These are phyloP conservation scores for Poa pratensis DNA, from an alignment of 176 grass and related monocot genomes.

Conservation along the genomic window DNA sequence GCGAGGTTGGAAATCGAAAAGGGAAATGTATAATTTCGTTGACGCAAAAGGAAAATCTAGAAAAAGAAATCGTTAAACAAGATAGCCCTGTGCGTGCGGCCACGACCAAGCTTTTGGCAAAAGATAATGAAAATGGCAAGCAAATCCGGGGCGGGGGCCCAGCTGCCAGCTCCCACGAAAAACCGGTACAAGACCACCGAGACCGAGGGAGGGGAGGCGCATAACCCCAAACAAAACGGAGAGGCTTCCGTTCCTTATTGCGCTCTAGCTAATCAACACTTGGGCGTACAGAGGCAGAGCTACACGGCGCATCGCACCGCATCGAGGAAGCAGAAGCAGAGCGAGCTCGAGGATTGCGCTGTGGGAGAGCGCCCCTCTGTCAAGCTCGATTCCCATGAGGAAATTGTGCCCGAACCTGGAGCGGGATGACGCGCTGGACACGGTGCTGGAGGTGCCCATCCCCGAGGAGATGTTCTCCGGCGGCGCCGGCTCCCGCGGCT, in stretches of 20 bases:
- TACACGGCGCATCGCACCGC: background rate
- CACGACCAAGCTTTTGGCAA: slow-evolving; percentile 52
- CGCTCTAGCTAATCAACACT: background rate
- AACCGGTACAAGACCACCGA: slow-evolving; percentile 49
- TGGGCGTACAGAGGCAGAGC: background rate
- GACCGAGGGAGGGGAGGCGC: slow-evolving; percentile 8
- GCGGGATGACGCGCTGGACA: slow-evolving; percentile 91
- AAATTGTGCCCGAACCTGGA: slow-evolving; percentile 95
- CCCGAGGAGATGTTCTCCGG: slow-evolving; percentile 94
- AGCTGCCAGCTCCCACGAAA: slow-evolving; percentile 53
- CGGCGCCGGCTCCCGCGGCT: slow-evolving; percentile 43
- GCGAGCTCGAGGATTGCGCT: background rate
- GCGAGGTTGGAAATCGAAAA: background rate
- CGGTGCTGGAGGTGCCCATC: slow-evolving; percentile 95
- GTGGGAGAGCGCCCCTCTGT: background rate
- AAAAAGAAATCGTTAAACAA: background rate
- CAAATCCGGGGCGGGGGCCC: slow-evolving; percentile 31
- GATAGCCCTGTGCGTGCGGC: slow-evolving; percentile 55
- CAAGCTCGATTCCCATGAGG: slow-evolving; percentile 52
- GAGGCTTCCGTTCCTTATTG: background rate
- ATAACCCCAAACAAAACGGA: slow-evolving; percentile 30
- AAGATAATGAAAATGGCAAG: slow-evolving; percentile 6
- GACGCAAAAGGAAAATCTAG: slow-evolving; percentile 16
- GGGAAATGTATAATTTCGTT: slow-evolving; percentile 37
- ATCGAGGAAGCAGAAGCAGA: background rate